Conservation (phyloP, 805 yeast genomes). For the Candida ulmi region DNA sequence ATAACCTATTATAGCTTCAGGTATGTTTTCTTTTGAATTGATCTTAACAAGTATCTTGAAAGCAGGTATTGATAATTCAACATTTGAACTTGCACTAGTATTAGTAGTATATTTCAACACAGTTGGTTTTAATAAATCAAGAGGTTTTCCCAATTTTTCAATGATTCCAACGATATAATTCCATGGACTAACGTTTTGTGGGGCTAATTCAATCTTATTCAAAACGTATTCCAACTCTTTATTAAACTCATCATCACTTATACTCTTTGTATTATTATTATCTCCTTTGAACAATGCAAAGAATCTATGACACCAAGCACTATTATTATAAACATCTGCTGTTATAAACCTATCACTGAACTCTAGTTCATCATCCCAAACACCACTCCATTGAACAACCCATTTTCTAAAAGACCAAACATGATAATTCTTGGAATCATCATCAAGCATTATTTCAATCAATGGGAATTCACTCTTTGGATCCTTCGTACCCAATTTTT, state of each 20-base stretch:
- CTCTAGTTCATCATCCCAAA: constrained; percentile 44
- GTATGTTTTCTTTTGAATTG: constrained; percentile 24
- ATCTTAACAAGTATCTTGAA: constrained; percentile 56
- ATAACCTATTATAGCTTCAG: constrained; percentile 40
- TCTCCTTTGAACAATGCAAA: constrained; percentile 49
- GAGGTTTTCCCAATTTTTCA: constrained; percentile 22
- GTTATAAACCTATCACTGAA: constrained; percentile 45
- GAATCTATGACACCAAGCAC: constrained; percentile 89
- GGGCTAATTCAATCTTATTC: constrained; percentile 48
- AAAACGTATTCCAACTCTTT: constrained; percentile 52
- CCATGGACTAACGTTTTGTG: constrained; percentile 86
- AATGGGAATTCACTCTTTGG: constrained; percentile 60
- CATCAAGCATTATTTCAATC: constrained; percentile 59
- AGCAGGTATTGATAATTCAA: constrained; percentile 53
- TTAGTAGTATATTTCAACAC: constrained; percentile 37
- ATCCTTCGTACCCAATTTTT: constrained; percentile 28
- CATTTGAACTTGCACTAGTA: constrained; percentile 16
- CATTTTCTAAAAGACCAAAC: constrained; percentile 93
- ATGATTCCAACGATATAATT: constrained; percentile 66
- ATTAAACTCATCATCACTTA: constrained; percentile 22
- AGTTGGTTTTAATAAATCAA: constrained; percentile 39
- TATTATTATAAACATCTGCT: constrained; percentile 76
- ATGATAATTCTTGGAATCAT: constrained; percentile 88
- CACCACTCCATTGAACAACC: constrained; percentile 56
- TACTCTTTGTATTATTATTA: too few species aligned